phyloP scores from a whole-genome alignment of 2,329 filamentous ascomycete genomes.

The Aspergillus neoniger region DNA sequence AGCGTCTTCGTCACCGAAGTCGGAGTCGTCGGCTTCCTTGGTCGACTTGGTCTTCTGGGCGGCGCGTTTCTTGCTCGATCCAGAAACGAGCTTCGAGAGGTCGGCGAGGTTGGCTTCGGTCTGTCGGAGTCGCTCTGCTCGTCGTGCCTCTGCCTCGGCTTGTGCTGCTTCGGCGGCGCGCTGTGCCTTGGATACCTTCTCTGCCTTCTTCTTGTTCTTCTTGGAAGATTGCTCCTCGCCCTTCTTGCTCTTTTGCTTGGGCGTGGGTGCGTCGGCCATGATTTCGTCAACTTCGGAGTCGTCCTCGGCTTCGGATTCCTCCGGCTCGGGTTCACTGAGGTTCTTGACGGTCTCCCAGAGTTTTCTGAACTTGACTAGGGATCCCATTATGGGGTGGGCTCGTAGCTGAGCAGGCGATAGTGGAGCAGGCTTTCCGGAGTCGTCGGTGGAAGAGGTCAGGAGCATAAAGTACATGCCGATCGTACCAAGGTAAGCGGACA shows the following conservation, averaged over 20 bases:
- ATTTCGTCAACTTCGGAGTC: conserved; percentile 21
- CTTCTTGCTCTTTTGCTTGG: conserved; percentile 21
- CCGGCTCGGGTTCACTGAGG: conserved; percentile 55
- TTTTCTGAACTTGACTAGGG: conserved; percentile 73
- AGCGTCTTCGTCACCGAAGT: conserved; percentile 87
- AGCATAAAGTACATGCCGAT: conserved; percentile 94
- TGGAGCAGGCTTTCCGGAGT: conserved; percentile 56
- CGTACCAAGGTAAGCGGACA: conserved; percentile 82
- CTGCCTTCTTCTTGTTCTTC: conserved; percentile 44
- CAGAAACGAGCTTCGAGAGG: conserved; percentile 62
- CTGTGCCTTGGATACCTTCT: conserved; percentile 52
- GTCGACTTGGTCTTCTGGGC: conserved; percentile 33
- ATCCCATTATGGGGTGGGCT: conserved; percentile 89
- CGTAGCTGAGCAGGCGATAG: conserved; percentile 77
- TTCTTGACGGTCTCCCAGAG: conserved; percentile 76
- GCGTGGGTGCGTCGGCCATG: conserved; percentile 26
- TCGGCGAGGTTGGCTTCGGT: conserved; percentile 73
- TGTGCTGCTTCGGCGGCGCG: conserved; percentile 55
- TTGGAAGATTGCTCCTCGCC: conserved; percentile 42
- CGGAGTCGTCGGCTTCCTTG: conserved; percentile 65
- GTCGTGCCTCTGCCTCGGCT: conserved; percentile 56
- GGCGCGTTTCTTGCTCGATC: conserved; percentile 51
- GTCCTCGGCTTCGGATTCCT: conserved; percentile 12
- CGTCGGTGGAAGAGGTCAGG: conserved; percentile 73
- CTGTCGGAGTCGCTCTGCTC: conserved; percentile 54